Evolutionary conservation across 306 rosid genomes (phyloP), one percentile per base, ranked within the genome.

Genomic region (Vicia faba): DNA sequence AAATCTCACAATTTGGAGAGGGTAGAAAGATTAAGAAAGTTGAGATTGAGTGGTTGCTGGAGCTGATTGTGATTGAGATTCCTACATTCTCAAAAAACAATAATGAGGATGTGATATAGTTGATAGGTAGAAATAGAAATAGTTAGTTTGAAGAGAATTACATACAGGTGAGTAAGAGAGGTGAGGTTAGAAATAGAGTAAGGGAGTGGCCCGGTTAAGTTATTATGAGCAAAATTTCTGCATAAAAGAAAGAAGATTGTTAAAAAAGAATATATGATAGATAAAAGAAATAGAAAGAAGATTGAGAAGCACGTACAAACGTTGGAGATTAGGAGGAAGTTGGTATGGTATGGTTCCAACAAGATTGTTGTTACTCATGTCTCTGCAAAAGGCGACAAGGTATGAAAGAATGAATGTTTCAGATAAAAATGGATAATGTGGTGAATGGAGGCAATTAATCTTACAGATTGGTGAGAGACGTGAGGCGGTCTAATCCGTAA

Each of bases 11-110:
- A 66, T 71, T 74, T 82, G 62, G 86, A 77, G 78, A 93, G 96
- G 16, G 84, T 69, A 76, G 95, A 50, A 65, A 93, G 96, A 73
- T 83, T 76, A 25, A 74, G 78, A 70, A 83, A 93, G 57, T 85
- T 48, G 67, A 86, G 89, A 81, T 1, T 45, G 66, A 93, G 74
- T 71, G 79, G 87, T 61, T 77, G 80, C 84, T 79, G 97, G 71
- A 93, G 81, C 81, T 90, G 99, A 81, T 93, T 93, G 78, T 86
- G 97, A 73, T 87, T 83, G 70, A 93, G 67, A 70, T 93, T 88
- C 71, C 99, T 93, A 61, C 72, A 79, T 50, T 76, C 29, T 59
- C 58, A 70, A 69, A 69, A 63, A 45, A 61, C 56, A 50, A 6
- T 70, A 44, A 44, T 48, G 58, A n/a, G n/a, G n/a, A n/a, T n/a